Evolutionary conservation across 305 asterid genomes (phyloP).

Genomic region (Solanum hybrid): DNA sequence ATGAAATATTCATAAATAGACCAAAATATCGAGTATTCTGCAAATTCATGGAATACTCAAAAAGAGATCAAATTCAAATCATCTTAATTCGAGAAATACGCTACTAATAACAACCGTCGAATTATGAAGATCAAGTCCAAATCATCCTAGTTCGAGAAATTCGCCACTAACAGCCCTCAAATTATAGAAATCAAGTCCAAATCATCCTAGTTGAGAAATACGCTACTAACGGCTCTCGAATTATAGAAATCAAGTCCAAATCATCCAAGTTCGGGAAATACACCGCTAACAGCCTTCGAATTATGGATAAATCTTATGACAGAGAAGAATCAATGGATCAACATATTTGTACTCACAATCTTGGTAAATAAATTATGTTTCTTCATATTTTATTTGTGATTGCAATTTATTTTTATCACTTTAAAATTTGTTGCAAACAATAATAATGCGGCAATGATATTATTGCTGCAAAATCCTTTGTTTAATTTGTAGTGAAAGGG

Average conservation of each 20-base stretch:
- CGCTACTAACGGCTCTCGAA: too few species aligned
- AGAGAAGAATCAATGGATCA: not conserved
- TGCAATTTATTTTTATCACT: not conserved
- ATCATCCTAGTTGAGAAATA: too few species aligned
- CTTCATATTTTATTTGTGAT: not conserved
- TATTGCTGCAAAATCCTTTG: not conserved
- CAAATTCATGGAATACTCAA: not conserved
- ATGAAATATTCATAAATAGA: not conserved
- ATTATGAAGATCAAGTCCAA: not conserved
- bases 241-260: not conserved
- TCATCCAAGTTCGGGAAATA: not conserved
- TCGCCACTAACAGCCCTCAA: fast-evolving
- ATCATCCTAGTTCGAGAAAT: not conserved
- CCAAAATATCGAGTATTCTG: not conserved
- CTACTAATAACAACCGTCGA: not conserved
- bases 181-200: too few species aligned
- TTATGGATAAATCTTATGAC: not conserved
- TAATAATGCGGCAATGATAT: not conserved
- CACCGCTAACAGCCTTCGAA: fast-evolving
- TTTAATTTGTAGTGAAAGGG: not conserved
- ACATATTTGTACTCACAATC: not conserved
- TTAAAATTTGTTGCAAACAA: not conserved
- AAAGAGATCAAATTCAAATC: not conserved
- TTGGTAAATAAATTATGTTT: too few species aligned
- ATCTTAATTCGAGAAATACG: too few species aligned